These are phyloP conservation scores for Suillus brevipes DNA, from an alignment of 768 basidiomycete genomes.

Conservation along the genomic window DNA sequence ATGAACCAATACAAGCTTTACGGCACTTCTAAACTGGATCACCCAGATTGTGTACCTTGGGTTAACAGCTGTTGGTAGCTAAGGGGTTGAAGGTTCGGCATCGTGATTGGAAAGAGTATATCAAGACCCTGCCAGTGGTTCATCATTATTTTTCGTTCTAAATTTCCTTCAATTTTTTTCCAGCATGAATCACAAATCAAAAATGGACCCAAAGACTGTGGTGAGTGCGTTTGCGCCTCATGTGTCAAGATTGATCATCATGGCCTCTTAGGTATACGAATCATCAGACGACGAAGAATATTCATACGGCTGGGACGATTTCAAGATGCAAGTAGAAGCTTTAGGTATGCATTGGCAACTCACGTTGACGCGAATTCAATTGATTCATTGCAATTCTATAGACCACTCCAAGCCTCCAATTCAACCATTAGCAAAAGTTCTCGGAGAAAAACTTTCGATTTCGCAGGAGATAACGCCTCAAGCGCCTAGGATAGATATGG, in stretches of 20 bases:
- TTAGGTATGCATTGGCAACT: background rate
- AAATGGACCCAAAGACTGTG: background rate
- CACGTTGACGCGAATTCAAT: background rate
- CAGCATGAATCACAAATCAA: background rate
- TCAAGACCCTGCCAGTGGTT: background rate
- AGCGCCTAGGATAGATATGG: background rate
- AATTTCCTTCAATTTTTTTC: background rate
- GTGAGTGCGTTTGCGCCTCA: background rate
- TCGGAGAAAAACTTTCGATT: background rate
- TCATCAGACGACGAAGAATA: background rate
- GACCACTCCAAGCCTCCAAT: background rate
- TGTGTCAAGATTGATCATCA: background rate
- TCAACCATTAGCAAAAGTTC: background rate
- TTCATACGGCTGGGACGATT: background rate
- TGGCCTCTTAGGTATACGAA: background rate
- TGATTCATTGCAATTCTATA: background rate
- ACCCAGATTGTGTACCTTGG: background rate
- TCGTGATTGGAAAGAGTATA: background rate
- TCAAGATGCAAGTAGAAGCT: background rate
- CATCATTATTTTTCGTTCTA: background rate
- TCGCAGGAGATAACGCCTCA: background rate
- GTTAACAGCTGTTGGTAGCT: background rate
- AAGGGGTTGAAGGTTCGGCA: background rate
- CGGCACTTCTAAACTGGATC: conserved; percentile 1
- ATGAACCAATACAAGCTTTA: background rate